Percentiles rank a stretch among this genome's conserved stretches.
These are phyloP conservation scores for Aspergillus proliferans DNA, from an alignment of 2,329 filamentous ascomycete species.

Conservation along the genomic window DNA sequence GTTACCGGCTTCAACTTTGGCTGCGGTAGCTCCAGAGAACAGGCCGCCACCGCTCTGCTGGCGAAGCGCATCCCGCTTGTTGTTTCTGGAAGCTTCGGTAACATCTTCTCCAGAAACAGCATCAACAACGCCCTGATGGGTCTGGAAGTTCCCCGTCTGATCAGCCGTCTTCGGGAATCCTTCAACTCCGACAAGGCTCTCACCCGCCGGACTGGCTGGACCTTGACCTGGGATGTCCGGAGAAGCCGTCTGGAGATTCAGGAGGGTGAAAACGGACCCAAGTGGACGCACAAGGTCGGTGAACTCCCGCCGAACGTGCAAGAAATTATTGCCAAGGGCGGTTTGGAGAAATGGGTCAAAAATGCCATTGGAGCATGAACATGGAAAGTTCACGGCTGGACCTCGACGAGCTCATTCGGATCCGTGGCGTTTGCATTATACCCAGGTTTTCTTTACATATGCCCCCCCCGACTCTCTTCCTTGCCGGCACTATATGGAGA, in stretches of 20 bases:
- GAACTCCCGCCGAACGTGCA: slow-evolving; percentile 82
- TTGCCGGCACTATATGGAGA: not conserved
- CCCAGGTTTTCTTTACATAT: not conserved
- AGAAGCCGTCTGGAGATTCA: slow-evolving; percentile 64
- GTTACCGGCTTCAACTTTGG: slow-evolving; percentile 88
- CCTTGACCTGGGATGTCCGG: slow-evolving; percentile 70
- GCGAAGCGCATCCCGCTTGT: slow-evolving; percentile 33
- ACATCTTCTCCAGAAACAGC: slow-evolving; percentile 35
- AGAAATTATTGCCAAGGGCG: slow-evolving; percentile 71
- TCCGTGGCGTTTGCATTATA: slow-evolving; percentile 1
- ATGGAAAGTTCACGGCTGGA: not conserved
- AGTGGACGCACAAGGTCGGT: slow-evolving; percentile 75
- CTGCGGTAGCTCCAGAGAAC: slow-evolving; percentile 72
- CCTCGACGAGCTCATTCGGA: not conserved
- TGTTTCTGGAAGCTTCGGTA: slow-evolving; percentile 33
- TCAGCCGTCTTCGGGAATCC: slow-evolving; percentile 30
- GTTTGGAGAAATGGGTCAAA: slow-evolving; percentile 78
- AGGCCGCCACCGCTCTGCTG: slow-evolving; percentile 70
- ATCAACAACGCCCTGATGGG: slow-evolving; percentile 40
- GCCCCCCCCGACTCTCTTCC: not conserved
- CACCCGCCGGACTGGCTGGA: slow-evolving; percentile 77
- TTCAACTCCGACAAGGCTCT: slow-evolving; percentile 36
- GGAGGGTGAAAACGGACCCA: slow-evolving; percentile 60
- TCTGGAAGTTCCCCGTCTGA: slow-evolving; percentile 32
- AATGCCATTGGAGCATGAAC: slow-evolving; percentile 48